Conservation (phyloP, 306 rosid genomes). For the Vachellia pachyceras region DNA sequence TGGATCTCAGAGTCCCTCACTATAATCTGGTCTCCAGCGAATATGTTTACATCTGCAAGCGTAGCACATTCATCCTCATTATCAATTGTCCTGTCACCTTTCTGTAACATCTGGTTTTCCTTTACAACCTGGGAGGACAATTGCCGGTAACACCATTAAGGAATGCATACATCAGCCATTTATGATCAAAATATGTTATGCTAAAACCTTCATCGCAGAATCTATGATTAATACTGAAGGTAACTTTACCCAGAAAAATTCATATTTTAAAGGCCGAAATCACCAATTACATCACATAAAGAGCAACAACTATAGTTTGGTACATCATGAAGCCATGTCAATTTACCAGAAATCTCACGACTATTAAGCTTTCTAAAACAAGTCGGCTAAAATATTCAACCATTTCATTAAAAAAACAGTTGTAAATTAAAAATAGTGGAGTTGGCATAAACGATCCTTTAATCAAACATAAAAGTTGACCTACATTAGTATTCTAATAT, state of each 20-base stretch:
- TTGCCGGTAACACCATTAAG: conserved; percentile 14
- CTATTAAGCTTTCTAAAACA: not conserved
- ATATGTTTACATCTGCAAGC: conserved; percentile 82
- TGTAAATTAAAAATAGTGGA: not conserved
- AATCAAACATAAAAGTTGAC: not conserved
- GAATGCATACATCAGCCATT: conserved; percentile 1
- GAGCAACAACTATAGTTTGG: not conserved
- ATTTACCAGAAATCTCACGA: not conserved
- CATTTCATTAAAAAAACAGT: not conserved
- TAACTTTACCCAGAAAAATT: not conserved
- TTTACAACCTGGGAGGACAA: conserved; percentile 76
- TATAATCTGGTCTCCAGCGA: conserved; percentile 95
- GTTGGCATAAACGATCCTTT: not conserved
- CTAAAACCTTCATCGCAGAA: not conserved
- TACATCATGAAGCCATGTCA: not conserved
- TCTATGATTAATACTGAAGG: conserved; percentile 11
- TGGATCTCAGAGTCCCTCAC: conserved; percentile 92
- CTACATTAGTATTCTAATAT: not conserved
- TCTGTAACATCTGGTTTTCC: conserved; percentile 94
- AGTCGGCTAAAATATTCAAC: not conserved
- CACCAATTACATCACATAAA: not conserved
- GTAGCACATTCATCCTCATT: conserved; percentile 73
- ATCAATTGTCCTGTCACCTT: conserved; percentile 77
- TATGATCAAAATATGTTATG: conserved; percentile 8
- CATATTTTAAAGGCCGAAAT: conserved; percentile 5